Conservation (phyloP, 768 basidiomycete species). For the Vararia minispora region DNA sequence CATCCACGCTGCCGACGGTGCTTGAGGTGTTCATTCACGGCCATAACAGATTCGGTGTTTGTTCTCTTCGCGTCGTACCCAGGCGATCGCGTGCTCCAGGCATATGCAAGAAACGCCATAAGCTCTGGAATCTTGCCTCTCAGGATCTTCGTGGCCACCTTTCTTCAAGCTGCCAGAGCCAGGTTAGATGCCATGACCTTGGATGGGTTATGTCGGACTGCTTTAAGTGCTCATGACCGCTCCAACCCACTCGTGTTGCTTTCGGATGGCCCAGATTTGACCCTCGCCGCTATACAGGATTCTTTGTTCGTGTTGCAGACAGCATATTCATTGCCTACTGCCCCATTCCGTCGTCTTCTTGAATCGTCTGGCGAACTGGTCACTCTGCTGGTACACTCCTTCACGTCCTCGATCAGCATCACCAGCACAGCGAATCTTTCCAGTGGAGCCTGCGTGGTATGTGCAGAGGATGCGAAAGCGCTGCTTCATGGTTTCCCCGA, state of each 20-base stretch:
- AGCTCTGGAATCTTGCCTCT: slow-evolving; percentile 44
- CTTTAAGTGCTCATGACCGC: slow-evolving; percentile 52
- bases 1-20: background rate
- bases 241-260: slow-evolving; percentile 43
- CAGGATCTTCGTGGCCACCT: slow-evolving; percentile 48
- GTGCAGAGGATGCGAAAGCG: slow-evolving; percentile 11
- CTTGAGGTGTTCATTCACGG: background rate
- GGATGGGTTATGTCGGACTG: slow-evolving; percentile 56
- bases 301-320: slow-evolving; percentile 9
- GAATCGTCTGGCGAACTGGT: slow-evolving; percentile 9
- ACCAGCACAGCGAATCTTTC: slow-evolving; percentile 8
- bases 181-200: slow-evolving; percentile 55
- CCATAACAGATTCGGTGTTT: slow-evolving; percentile 50
- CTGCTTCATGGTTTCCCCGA: slow-evolving; percentile 8
- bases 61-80: slow-evolving; percentile 57
- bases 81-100: slow-evolving; percentile 55
- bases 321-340: slow-evolving; percentile 7
- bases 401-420: too few relatives aligned
- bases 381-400: slow-evolving; percentile 5
- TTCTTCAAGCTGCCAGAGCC: slow-evolving; percentile 58
- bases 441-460: slow-evolving; percentile 8
- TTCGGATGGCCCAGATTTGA: slow-evolving; percentile 33
- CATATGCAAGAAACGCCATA: slow-evolving; percentile 53
- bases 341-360: slow-evolving; percentile 9
- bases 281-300: slow-evolving; percentile 36